Base-by-base conservation (phyloP, 2,329 filamentous ascomycete species). In the Polychaeton citri region DNA sequence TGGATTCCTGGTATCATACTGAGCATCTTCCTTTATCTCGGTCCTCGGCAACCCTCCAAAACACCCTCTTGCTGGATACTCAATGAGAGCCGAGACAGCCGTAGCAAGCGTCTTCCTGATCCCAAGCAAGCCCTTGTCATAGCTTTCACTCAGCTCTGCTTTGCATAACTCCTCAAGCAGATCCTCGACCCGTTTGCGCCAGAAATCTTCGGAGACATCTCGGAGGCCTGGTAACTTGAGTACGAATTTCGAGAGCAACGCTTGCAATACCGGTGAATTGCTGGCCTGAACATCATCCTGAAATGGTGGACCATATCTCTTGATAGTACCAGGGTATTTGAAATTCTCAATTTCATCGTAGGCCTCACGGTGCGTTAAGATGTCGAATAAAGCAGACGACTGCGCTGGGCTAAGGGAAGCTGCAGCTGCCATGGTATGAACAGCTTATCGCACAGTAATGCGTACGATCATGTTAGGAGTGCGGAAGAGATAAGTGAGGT, bases 81-180 rank as follows among this genome's bases (percentile, higher is more conserved):
- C 82, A 36, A 83, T 65, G 38, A 87, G 57, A 5, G 74, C 72
- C 21, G 79, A 79, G 7, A 76, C 68, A 0, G 78, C 81, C 5
- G 82, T 84, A 0, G 81, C 74, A 33, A 88, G 59, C 15, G 79
- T 81, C 60, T 85, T 86, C 35, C 82, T 68, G 40, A 77, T 76
- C 1, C 82, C 82, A 45, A 88, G 60, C 0, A 74, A 68, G 10
- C 79, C 81, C 57, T 85, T 85, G 54, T 88, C 82, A 50, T 86
- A 88, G 53, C 79, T 85, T 55, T 88, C 82, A 1, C 79, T 85
- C 20, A 88, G 62, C 34, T 83, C 74, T 2, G 75, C 79, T 20
- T 76, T 69, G 6, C 69, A 76, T 36, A 88, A 62, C 48, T 74
- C 67, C 46, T 63, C 60, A 46, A 83, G 62, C 12, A 84, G 55